Conservation (phyloP, 352 stramenopile genomes). For the Globisporangium barbulae region DNA sequence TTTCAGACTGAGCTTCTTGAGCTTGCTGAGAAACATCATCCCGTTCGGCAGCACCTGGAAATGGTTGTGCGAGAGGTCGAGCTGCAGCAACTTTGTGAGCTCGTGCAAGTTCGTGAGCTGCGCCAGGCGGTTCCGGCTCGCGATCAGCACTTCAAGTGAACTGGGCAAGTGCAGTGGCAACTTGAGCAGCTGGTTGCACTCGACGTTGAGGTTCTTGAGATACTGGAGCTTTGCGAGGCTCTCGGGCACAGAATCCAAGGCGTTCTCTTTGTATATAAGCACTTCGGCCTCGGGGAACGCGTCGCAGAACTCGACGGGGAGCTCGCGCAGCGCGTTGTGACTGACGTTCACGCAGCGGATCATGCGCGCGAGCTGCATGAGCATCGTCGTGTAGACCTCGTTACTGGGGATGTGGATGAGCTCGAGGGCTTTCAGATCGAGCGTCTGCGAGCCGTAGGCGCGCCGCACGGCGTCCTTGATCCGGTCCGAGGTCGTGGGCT, state of each 20-base stretch:
- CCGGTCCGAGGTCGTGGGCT: conserved; percentile 9
- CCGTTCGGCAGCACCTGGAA: conserved; percentile 53
- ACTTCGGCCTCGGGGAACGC: conserved; percentile 51
- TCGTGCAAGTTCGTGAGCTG: conserved; percentile 44
- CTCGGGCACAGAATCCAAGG: conserved; percentile 34
- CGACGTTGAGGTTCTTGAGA: conserved; percentile 40
- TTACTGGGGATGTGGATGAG: conserved; percentile 52
- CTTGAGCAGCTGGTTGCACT: conserved; percentile 55
- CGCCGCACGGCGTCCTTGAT: conserved; percentile 42
- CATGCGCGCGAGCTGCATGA: conserved; percentile 59
- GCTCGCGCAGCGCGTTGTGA: conserved; percentile 60
- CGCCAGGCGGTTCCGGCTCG: conserved; percentile 52
- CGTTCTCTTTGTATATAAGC: conserved; percentile 66
- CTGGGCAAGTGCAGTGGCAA: conserved; percentile 39
- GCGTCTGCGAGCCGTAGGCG: conserved; percentile 45
- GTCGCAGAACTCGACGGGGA: conserved; percentile 45
- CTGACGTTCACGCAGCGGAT: conserved; percentile 63
- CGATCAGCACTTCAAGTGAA: conserved; percentile 32
- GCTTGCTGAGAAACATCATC: conserved; percentile 34
- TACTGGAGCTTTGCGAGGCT: conserved; percentile 27
- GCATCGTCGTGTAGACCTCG: conserved; percentile 53
- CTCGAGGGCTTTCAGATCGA: conserved; percentile 66
- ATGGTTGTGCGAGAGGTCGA: conserved; percentile 69
- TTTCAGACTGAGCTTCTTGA: conserved; percentile 40
- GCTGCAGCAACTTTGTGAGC: conserved; percentile 36